These are phyloP conservation scores for Adiantum capillusveneris DNA, from an alignment of 75 land plant species.

Conservation along the genomic window DNA sequence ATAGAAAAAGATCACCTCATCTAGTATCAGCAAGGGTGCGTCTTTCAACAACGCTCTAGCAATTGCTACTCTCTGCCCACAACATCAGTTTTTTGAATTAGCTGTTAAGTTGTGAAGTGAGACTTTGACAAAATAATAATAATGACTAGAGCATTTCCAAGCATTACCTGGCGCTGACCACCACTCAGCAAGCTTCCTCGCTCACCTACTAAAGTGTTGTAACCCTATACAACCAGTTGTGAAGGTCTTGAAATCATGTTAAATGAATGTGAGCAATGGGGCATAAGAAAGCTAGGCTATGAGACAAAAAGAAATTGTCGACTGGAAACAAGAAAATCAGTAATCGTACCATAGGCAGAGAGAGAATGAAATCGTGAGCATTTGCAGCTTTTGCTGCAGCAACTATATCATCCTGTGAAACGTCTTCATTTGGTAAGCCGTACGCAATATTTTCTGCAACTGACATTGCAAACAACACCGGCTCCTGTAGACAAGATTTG, in stretches of 20 bases:
- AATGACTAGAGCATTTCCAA: too few species aligned
- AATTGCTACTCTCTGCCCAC: conserved; percentile 94
- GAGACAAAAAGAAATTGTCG: too few species aligned
- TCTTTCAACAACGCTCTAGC: conserved; percentile 96
- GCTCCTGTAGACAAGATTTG: conserved; percentile 61
- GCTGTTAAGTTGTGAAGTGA: too few species aligned
- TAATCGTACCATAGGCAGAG: conserved; percentile 99
- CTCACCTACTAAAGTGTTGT: conserved; percentile 90
- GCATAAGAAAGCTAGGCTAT: too few species aligned
- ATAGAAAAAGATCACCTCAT: too few species aligned
- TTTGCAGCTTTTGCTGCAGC: conserved; percentile 98
- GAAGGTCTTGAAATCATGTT: too few species aligned
- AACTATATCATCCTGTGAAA: conserved; percentile 73
- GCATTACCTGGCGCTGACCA: conserved; percentile 97
- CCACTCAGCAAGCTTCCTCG: conserved; percentile 95
- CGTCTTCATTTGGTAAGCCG: conserved; percentile 87
- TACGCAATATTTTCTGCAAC: conserved; percentile 98
- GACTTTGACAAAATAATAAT: too few species aligned
- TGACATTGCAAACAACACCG: conserved; percentile 92
- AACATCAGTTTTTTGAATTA: too few species aligned
- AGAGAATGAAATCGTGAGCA: conserved; percentile 91
- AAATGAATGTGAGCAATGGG: too few species aligned
- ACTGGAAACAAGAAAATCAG: too few species aligned
- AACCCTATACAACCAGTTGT: conserved; percentile 56
- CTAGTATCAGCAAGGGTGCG: conserved; percentile 87